Evolutionary conservation across 2,329 filamentous ascomycete species (phyloP), one percentile per base, ranked within the genome.

Genomic region (Trichocomaceae sp.): DNA sequence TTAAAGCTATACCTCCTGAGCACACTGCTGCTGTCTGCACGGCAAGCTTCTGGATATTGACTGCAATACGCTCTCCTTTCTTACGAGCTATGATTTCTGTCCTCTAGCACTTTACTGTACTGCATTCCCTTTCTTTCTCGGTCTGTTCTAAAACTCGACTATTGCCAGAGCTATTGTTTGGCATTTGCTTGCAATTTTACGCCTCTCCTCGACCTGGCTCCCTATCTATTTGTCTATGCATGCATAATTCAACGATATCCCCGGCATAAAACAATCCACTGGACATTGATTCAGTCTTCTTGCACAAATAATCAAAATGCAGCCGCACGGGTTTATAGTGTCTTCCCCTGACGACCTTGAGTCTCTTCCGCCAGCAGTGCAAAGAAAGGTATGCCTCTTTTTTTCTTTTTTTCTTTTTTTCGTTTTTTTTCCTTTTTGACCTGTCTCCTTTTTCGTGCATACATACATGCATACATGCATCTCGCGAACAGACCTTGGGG

Each of bases 341-440:
- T 53, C 59, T 15, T 57, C 58, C n/a, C 64, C 67, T 42, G 65
- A 69, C 42, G 73, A 75, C 50, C 81, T 80, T 57, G 77, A 81
- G 59, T 74, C 75, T 41, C 69, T 83, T 10, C 80, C 80, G 19
- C 77, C 77, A 22, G 78, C 79, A 15, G 74, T 83, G 52, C 74
- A 78, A 63, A 74, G 80, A 68, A 83, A 83, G 72, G 80, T 83
- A 70, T 74, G 79, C 72, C 37, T 52, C 19, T 49, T 2, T 41
- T n/a, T n/a, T n/a, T n/a, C n/a, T n/a, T n/a, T n/a, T n/a, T n/a
- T n/a, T n/a, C n/a, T n/a, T n/a, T n/a, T n/a, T n/a, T n/a, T n/a
- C n/a, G n/a, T n/a, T n/a, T n/a, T n/a, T n/a, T n/a, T n/a, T n/a
- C n/a, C n/a, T n/a, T n/a, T 31, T 26, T 26, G 23, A 26, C 31